Conservation (phyloP, 2,329 filamentous ascomycete genomes). For the Aspergillus cejpii region DNA sequence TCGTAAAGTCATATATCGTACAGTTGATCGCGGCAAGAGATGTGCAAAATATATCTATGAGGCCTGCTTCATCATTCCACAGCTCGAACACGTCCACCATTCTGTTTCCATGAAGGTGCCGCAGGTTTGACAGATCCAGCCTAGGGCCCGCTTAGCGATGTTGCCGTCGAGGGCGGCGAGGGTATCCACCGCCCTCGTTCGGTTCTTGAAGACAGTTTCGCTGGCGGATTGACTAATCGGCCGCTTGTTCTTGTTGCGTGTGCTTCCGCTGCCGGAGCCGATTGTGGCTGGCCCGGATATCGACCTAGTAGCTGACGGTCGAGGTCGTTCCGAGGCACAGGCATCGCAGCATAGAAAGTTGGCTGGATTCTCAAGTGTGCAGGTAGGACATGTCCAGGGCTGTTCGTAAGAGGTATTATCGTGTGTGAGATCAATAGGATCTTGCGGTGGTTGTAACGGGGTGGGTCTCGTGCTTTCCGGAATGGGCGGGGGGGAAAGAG, state of each 20-base stretch:
- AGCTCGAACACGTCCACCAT: conserved; percentile 59
- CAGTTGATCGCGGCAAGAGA: not conserved
- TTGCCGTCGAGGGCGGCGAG: conserved; percentile 37
- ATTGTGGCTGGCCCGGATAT: conserved; percentile 6
- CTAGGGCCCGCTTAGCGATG: conserved; percentile 44
- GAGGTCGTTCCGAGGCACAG: conserved; percentile 51
- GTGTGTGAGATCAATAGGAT: conserved; percentile 12
- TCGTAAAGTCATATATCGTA: not conserved
- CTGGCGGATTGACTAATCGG: conserved; percentile 11
- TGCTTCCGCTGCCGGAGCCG: conserved; percentile 3
- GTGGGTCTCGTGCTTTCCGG: conserved; percentile 21
- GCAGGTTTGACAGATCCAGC: conserved; percentile 55
- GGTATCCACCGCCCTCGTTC: conserved; percentile 31
- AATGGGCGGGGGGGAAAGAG: conserved; percentile 37
- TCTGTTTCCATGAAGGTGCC: conserved; percentile 57
- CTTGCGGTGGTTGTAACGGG: conserved; percentile 4
- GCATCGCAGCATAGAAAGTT: conserved; percentile 55
- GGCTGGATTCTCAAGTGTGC: conserved; percentile 57
- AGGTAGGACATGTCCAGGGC: conserved; percentile 55
- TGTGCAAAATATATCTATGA: conserved; percentile 30
- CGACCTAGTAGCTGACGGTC: conserved; percentile 17
- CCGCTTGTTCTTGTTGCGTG: conserved; percentile 20
- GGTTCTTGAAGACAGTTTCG: conserved; percentile 25
- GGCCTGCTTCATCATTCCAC: conserved; percentile 52
- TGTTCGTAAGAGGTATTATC: conserved; percentile 33